Conservation (phyloP, 306 rosid species). For the Medicago arabica region DNA sequence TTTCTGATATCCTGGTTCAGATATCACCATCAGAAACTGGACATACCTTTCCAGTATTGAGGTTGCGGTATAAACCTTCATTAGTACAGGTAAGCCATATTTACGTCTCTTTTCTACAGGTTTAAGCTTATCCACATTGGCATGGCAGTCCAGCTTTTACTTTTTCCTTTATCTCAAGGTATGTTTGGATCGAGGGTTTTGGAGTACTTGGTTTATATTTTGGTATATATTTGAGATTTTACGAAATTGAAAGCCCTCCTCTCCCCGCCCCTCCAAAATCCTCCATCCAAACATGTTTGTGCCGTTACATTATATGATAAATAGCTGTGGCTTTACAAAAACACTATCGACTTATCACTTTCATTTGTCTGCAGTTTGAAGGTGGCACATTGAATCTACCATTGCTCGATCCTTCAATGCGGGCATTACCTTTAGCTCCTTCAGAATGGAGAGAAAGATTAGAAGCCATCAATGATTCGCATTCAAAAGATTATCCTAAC, state of each 20-base stretch:
- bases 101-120: not conserved
- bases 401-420: constrained; percentile 77
- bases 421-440: constrained; percentile 78
- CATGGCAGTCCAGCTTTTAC: not conserved
- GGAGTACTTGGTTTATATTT: not conserved
- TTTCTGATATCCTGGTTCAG: constrained; percentile 76
- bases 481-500: constrained; percentile 46
- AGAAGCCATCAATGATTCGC: constrained; percentile 50
- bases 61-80: constrained; percentile 91
- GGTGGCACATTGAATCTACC: constrained; percentile 82
- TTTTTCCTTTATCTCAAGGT: not conserved
- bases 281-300: not conserved
- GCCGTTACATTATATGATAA: constrained; percentile 17
- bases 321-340: constrained; percentile 24
- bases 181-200: not conserved
- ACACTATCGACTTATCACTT: constrained; percentile 27
- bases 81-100: constrained; percentile 73
- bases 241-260: not conserved
- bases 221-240: not conserved
- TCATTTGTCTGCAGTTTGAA: constrained; percentile 63
- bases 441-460: constrained; percentile 80
- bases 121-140: not conserved
- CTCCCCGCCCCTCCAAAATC: not conserved
- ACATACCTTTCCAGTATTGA: constrained; percentile 87
- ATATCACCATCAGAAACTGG: constrained; percentile 72